These are phyloP conservation scores for Sugiyamaella marilandica DNA, from an alignment of 805 yeast species.

Conservation along the genomic window DNA sequence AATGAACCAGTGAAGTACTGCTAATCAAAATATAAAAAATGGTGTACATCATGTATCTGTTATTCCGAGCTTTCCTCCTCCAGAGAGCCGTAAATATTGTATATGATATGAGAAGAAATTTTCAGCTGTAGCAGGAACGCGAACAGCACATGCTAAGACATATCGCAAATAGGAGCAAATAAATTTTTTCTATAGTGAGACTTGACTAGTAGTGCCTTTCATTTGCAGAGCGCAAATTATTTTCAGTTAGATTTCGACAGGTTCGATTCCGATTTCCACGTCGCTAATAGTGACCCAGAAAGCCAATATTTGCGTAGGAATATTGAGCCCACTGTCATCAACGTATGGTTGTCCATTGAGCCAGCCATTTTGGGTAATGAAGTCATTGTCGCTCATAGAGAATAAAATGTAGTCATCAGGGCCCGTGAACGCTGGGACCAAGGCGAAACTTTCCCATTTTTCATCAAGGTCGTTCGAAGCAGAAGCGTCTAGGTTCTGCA, in stretches of 20 bases:
- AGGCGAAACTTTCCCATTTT: conserved; percentile 18
- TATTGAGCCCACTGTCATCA: conserved; percentile 14
- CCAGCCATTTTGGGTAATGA: conserved; percentile 17
- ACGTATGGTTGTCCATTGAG: conserved; percentile 12
- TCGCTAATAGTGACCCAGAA: conserved; percentile 16
- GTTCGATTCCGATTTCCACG: conserved; percentile 4
- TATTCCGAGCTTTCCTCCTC: too few relatives aligned
- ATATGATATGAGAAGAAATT: too few relatives aligned
- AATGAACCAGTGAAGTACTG: too few relatives aligned
- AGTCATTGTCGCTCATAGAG: conserved; percentile 19
- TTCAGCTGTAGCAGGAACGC: too few relatives aligned
- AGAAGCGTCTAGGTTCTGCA: conserved; percentile 16
- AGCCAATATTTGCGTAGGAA: conserved; percentile 17
- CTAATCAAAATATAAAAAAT: too few relatives aligned
- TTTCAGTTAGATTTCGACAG: background rate
- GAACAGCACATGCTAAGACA: too few relatives aligned
- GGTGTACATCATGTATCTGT: too few relatives aligned
- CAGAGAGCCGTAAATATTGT: too few relatives aligned
- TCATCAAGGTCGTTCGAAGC: conserved; percentile 16
- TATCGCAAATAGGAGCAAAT: too few relatives aligned
- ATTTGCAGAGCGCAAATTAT: background rate
- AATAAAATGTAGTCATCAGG: conserved; percentile 17
- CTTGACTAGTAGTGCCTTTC: too few relatives aligned
- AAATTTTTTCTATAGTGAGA: too few relatives aligned
- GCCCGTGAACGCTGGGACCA: conserved; percentile 13